Base-by-base conservation (phyloP, 768 basidiomycete genomes). In the Dentipellis sp. region DNA sequence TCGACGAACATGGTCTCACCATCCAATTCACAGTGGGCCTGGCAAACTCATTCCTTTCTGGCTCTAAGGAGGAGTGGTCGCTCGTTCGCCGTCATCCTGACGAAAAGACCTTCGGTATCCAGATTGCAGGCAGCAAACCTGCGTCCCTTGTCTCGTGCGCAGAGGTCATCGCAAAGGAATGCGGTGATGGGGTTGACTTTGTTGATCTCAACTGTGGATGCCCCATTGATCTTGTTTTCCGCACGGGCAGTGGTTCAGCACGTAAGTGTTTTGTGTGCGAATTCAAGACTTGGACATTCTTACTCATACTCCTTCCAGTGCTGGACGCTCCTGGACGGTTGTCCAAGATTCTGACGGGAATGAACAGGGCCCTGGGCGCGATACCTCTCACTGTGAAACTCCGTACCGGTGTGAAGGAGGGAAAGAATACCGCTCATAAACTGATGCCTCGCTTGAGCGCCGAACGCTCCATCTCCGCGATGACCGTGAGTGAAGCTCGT, bases 181-280 rank as follows among this genome's bases (percentile, higher is more conserved):
- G 82, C 61, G 75, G 75, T 1, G 74, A 77, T 11, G 76, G 77
- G 17, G 70, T 97, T 19, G 92, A 97, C 65, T 97, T 97, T 63
- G 90, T 94, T 1, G 94, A 99, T 65, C 72, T 98, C 60, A 99
- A 99, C 65, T 91, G 91, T 69, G 94, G 94, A 7, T 98, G 97
- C 69, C 97, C 97, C 3, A 98, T 98, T 62, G 97, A 99, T 69
- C 74, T 97, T 45, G 91, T 99, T 1, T 97, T 94, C 72, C 88
- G 88, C 64, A 79, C 81, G 12, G 94, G 94, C 3, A 93, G 91
- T 55, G 94, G 94, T 0, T 89, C 88, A 56, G 94, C 94, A 23
- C 69, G 93, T 94, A 63, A 52, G 88, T 84, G 8, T 48, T 47
- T 34, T 46, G 46, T 19, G 10, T 10, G n/a, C 37, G 42, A 14